Evolutionary conservation across 2,329 filamentous ascomycete species (phyloP).

Genomic region (Daldinia sp.): DNA sequence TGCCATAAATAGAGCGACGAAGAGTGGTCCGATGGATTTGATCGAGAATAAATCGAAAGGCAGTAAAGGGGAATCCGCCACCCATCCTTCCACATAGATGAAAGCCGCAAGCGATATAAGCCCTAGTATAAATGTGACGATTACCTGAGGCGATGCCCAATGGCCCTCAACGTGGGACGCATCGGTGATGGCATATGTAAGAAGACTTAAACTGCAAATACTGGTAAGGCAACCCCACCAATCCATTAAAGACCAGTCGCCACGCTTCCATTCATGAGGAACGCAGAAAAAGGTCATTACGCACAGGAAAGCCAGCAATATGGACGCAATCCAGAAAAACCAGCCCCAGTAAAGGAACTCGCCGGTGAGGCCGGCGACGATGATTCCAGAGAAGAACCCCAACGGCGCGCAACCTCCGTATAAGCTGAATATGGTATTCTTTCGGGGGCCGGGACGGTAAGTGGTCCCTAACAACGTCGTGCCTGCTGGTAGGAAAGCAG

Average conservation of each 20-base stretch:
- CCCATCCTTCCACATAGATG: constrained; percentile 77
- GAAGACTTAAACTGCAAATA: constrained; percentile 72
- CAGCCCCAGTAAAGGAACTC: constrained; percentile 70
- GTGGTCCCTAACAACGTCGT: constrained; percentile 72
- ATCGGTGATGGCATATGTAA: constrained; percentile 79
- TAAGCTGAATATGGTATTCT: constrained; percentile 70
- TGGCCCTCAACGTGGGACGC: constrained; percentile 73
- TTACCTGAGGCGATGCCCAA: constrained; percentile 78
- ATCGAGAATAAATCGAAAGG: constrained; percentile 75
- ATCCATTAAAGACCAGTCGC: constrained; percentile 66
- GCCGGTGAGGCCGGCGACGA: constrained; percentile 70
- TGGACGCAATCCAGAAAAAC: constrained; percentile 75
- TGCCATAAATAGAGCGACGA: constrained; percentile 69
- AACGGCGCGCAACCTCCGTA: constrained; percentile 65
- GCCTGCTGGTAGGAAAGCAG: constrained; percentile 75
- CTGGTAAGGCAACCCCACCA: constrained; percentile 71
- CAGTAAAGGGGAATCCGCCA: constrained; percentile 73
- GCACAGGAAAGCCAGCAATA: constrained; percentile 24
- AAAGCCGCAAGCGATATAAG: constrained; percentile 67
- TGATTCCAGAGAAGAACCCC: constrained; percentile 70
- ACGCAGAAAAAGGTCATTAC: constrained; percentile 31
- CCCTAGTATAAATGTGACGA: constrained; percentile 71
- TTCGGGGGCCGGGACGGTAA: constrained; percentile 74
- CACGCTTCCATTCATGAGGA: constrained; percentile 34
- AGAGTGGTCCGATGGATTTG: constrained; percentile 72